Percentiles rank a stretch among this genome's conserved stretches.
Conservation (phyloP, 805 yeast genomes). For the Kregervanrija delftensis region DNA sequence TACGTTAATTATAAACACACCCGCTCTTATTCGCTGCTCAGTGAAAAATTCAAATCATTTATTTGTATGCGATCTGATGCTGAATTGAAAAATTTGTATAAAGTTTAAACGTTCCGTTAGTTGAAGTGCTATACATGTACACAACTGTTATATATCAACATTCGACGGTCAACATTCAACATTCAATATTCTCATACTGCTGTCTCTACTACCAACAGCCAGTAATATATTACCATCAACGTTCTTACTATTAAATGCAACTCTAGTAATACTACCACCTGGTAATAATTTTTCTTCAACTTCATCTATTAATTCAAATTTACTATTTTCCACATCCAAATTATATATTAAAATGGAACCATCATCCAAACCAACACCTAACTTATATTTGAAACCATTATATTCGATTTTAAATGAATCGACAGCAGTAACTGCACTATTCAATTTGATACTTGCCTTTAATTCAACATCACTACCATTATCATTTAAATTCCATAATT, state of each 20-base stretch:
- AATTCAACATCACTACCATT: slow-evolving; percentile 23
- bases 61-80: too few species aligned
- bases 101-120: too few species aligned
- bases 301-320: slow-evolving; percentile 24
- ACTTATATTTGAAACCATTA: slow-evolving; percentile 23
- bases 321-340: slow-evolving; percentile 23
- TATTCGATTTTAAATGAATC: slow-evolving; percentile 35
- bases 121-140: not conserved
- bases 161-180: not conserved
- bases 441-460: slow-evolving; percentile 36
- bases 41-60: too few species aligned
- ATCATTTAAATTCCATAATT: slow-evolving; percentile 48
- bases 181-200: slow-evolving; percentile 40
- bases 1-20: too few species aligned
- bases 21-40: too few species aligned
- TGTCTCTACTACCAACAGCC: slow-evolving; percentile 62
- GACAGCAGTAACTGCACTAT: slow-evolving; percentile 60
- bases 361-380: slow-evolving; percentile 66
- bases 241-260: slow-evolving; percentile 44
- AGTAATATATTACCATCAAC: slow-evolving; percentile 28
- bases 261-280: slow-evolving; percentile 51
- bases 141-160: too few species aligned
- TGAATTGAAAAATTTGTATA: too few species aligned
- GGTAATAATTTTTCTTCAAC: slow-evolving; percentile 44
- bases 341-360: slow-evolving; percentile 49